phyloP scores from a whole-genome alignment of 768 basidiomycete genomes.

The Mycena leptocephala region DNA sequence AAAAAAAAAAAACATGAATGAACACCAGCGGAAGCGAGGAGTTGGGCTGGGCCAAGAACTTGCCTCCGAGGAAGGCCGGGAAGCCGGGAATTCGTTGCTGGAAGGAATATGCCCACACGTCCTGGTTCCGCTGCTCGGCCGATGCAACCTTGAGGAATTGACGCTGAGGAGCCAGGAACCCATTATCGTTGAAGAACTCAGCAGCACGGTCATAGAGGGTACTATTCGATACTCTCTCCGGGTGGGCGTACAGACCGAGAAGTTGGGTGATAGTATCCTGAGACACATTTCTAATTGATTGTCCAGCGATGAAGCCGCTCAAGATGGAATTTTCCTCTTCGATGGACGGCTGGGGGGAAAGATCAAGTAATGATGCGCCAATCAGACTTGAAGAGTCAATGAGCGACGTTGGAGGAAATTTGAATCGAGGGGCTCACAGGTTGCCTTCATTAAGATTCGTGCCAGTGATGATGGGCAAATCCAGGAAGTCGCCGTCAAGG shows the following conservation, averaged over 20 bases:
- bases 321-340: not conserved
- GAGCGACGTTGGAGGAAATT: not conserved
- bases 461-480: not conserved
- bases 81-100: not conserved
- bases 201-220: slow-evolving; percentile 1
- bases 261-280: not conserved
- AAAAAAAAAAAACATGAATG: not conserved
- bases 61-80: not conserved
- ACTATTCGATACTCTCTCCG: slow-evolving; percentile 1
- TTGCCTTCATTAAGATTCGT: not conserved
- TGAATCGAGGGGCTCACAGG: not conserved
- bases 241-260: slow-evolving; percentile 1
- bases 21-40: not conserved
- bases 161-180: not conserved
- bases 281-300: not conserved
- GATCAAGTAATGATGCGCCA: not conserved
- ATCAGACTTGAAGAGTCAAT: not conserved
- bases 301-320: not conserved
- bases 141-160: not conserved
- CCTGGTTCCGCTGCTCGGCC: not conserved
- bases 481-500: not conserved
- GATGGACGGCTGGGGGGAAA: not conserved
- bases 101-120: slow-evolving; percentile 19
- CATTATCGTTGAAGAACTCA: not conserved
- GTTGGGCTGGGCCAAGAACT: not conserved